These are phyloP conservation scores for Omphalotus olearius DNA, from an alignment of 1,284 basidiomycete genomes.

Conservation along the genomic window DNA sequence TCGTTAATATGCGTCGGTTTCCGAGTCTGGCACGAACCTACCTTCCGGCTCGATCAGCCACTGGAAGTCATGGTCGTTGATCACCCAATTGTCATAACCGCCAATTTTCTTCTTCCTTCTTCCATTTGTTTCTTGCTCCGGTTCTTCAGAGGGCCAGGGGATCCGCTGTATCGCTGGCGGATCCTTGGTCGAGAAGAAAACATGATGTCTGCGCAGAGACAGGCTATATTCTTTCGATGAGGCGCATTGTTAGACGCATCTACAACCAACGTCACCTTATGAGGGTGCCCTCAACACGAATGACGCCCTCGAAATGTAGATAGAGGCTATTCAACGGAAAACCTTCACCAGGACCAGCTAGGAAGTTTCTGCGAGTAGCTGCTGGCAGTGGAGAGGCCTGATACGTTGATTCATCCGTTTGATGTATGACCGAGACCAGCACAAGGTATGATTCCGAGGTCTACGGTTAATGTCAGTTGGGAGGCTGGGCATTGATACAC, in stretches of 20 bases:
- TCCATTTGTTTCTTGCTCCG: constrained; percentile 26
- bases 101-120: constrained; percentile 23
- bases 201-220: constrained; percentile 63
- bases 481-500: constrained; percentile 7
- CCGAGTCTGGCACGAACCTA: constrained; percentile 26
- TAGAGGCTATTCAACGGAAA: constrained; percentile 59
- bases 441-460: constrained; percentile 78
- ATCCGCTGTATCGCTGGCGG: constrained; percentile 75
- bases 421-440: constrained; percentile 65
- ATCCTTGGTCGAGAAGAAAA: constrained; percentile 67
- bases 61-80: constrained; percentile 65
- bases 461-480: constrained; percentile 31
- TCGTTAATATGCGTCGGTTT: no score
- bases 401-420: constrained; percentile 53
- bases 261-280: constrained; percentile 45
- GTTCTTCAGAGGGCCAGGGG: constrained; percentile 63
- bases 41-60: constrained; percentile 73
- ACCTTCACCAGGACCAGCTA: constrained; percentile 78
- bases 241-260: constrained; percentile 6
- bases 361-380: constrained; percentile 60
- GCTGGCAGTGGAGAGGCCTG: constrained; percentile 46
- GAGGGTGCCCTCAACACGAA: constrained; percentile 73
- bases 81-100: constrained; percentile 66
- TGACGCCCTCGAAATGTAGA: constrained; percentile 78
- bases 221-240: constrained; percentile 40